Evolutionary conservation across 768 basidiomycete species (phyloP), one percentile per base, ranked within the genome.

Genomic region (Jaapia argillacea): DNA sequence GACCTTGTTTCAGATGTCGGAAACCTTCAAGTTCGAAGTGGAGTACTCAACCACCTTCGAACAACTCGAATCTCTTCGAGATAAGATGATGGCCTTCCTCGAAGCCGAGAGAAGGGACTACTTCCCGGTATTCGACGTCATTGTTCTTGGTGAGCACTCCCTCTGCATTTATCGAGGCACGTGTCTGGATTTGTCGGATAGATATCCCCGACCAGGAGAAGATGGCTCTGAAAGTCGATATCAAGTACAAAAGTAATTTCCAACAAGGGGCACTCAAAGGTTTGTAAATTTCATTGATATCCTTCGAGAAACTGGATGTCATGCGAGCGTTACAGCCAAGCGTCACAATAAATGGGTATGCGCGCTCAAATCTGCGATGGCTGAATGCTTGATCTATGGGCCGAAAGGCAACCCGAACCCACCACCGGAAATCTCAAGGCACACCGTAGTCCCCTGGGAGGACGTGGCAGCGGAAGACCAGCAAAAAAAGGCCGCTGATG

Each of bases 261-360:
- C 89, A 92, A 57, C 81, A 85, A 52, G 79, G 77, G 16, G 77
- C 79, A 2, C 63, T 86, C 6, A 85, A 79, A 70, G 68, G 80
- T 80, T 52, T 13, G 36, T 21, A 23, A 31, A 12, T n/a, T 23
- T 22, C 26, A 36, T 49, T 16, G 25, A 38, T 38, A 38, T 7
- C 10, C 10, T 10, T 21, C 12, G 13, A 38, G 10, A 38, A 10
- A 13, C 20, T 38, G 10, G 10, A 14, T 28, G 40, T n/a, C 39
- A 22, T 36, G 21, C 28, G 10, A 33, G 12, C 33, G 28, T 48
- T 45, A 23, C 54, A 79, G 81, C 81, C 2, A 79, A 81, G 61
- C 74, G 89, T 43, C 75, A 87, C 26, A 92, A 92, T 68, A 93
- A 89, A 62, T 93, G 89, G 89, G 74, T 92, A 35, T 92, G 88